Evolutionary conservation across 129 eudicot genomes (phyloP).

Genomic region (Tagetes patula): DNA sequence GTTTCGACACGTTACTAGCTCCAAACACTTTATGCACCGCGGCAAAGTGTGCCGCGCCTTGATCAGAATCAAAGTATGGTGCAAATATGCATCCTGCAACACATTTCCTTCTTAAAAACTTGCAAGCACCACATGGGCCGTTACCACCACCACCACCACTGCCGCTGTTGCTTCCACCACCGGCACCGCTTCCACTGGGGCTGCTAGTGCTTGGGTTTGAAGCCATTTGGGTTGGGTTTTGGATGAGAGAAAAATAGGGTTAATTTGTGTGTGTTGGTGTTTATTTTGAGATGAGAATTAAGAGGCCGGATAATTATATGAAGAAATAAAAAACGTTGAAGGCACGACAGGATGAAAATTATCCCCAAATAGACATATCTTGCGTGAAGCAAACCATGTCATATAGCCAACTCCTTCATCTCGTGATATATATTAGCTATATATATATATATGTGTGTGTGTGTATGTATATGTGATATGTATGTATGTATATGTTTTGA

Average conservation of each 20-base stretch:
- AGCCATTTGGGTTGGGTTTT: slow-evolving; percentile 25
- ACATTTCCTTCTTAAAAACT: slow-evolving; percentile 61
- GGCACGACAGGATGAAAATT: slow-evolving; percentile 79
- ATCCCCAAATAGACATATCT: slow-evolving; percentile 52
- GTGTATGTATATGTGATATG: neutral
- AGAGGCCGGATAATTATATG: slow-evolving; percentile 29
- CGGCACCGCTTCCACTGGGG: slow-evolving; percentile 6
- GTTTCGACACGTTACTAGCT: slow-evolving; percentile 57
- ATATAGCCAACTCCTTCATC: slow-evolving; percentile 57
- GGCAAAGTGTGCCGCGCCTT: slow-evolving; percentile 58
- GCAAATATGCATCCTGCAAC: slow-evolving; percentile 60
- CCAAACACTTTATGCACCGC: slow-evolving; percentile 58
- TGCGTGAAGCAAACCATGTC: slow-evolving; percentile 99
- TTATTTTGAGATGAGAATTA: slow-evolving; percentile 4
- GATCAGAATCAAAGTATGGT: slow-evolving; percentile 60
- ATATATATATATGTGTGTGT: neutral
- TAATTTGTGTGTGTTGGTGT: slow-evolving; percentile 28
- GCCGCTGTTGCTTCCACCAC: slow-evolving; percentile 12
- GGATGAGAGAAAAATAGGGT: slow-evolving; percentile 21
- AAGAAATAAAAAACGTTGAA: slow-evolving; percentile 64
- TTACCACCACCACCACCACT: slow-evolving; percentile 18
- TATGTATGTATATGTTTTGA: slow-evolving; percentile 15
- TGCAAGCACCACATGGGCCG: slow-evolving; percentile 70
- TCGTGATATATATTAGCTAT: slow-evolving; percentile 30
- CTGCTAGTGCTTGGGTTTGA: slow-evolving; percentile 35